These are phyloP conservation scores for Amaranthus palmeri DNA, from an alignment of 148 eudicot species.

Conservation along the genomic window DNA sequence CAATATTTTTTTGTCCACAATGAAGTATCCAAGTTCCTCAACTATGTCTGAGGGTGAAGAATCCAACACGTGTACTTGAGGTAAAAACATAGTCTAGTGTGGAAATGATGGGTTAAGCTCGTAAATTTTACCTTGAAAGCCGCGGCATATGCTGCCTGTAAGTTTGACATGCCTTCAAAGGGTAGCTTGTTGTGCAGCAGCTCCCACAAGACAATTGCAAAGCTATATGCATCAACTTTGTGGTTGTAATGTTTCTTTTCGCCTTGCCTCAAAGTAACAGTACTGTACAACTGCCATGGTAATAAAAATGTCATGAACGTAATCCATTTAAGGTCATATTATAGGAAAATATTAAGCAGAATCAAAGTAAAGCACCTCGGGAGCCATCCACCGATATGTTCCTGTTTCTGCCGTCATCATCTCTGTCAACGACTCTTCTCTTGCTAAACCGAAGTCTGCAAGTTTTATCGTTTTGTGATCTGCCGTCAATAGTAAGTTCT, in stretches of 20 bases:
- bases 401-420: conserved; percentile 81
- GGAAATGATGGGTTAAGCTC: not conserved
- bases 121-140: conserved; percentile 70
- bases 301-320: not conserved
- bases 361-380: conserved; percentile 45
- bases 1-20: too few relatives aligned
- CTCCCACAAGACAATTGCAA: conserved; percentile 96
- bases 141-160: conserved; percentile 98
- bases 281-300: conserved; percentile 41
- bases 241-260: conserved; percentile 97
- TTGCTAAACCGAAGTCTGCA: conserved; percentile 74
- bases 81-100: not conserved
- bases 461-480: conserved; percentile 58
- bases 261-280: conserved; percentile 91
- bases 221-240: conserved; percentile 96
- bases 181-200: conserved; percentile 84
- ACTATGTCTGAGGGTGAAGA: too few relatives aligned
- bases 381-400: conserved; percentile 75
- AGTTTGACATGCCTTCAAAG: conserved; percentile 97
- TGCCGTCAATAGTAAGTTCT: conserved; percentile 59
- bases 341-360: too few relatives aligned
- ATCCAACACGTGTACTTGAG: too few relatives aligned
- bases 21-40: too few relatives aligned
- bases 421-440: conserved; percentile 66
- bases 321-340: too few relatives aligned